These are phyloP conservation scores for Plenodomus biglobosus DNA, from an alignment of 2,329 filamentous ascomycete genomes.

Conservation along the genomic window DNA sequence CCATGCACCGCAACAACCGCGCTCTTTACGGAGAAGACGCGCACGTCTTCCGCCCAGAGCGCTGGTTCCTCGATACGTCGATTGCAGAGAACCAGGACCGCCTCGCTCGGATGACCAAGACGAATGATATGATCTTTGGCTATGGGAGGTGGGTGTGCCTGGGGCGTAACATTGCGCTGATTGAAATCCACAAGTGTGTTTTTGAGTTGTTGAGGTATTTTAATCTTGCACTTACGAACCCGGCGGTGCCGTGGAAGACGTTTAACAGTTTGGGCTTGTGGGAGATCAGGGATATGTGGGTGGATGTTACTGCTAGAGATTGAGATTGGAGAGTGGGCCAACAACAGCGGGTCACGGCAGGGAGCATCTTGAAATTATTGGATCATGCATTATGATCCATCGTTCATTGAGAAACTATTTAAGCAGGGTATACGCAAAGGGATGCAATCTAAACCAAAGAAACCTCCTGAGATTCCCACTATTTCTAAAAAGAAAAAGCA, in stretches of 20 bases:
- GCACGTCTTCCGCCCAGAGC: conserved; percentile 52
- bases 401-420: conserved; percentile 8
- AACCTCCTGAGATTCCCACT: neutral
- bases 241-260: conserved; percentile 33
- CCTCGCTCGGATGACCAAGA: conserved; percentile 34
- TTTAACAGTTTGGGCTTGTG: conserved; percentile 33
- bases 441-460: conserved; percentile 22
- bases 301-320: conserved; percentile 29
- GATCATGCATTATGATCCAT: neutral
- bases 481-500: neutral
- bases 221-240: conserved; percentile 36
- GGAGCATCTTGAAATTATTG: too few relatives aligned
- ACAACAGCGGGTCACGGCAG: too few relatives aligned
- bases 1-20: conserved; percentile 37
- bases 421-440: conserved; percentile 16
- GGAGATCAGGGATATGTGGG: conserved; percentile 37
- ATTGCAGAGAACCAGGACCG: conserved; percentile 23
- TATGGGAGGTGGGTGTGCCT: conserved; percentile 42
- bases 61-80: conserved; percentile 47
- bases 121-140: conserved; percentile 43
- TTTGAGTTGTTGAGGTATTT: conserved; percentile 46
- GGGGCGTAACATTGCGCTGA: conserved; percentile 36
- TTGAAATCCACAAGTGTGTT: conserved; percentile 46
- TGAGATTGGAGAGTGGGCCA: conserved; percentile 3
- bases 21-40: conserved; percentile 45